phyloP scores from a whole-genome alignment of 352 stramenopile genomes.

The Phytophthora cactorum region DNA sequence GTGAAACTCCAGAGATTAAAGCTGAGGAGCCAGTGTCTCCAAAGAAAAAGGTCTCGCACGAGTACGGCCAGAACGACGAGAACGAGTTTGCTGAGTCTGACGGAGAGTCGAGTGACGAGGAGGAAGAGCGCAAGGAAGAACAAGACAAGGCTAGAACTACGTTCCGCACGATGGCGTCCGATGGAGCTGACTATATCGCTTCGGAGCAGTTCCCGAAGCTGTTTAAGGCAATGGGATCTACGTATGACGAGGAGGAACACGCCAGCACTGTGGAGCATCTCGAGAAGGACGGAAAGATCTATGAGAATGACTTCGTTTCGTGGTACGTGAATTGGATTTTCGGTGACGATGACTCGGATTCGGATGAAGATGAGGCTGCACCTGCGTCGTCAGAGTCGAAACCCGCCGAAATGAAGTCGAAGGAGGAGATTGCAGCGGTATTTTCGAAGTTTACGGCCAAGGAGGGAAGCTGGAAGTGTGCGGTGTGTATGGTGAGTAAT shows the following conservation, averaged over 20 bases:
- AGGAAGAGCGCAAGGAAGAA: constrained; percentile 73
- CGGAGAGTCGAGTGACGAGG: constrained; percentile 60
- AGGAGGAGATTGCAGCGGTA: constrained; percentile 54
- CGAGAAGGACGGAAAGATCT: constrained; percentile 53
- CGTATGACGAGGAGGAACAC: constrained; percentile 66
- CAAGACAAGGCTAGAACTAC: constrained; percentile 51
- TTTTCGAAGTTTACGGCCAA: constrained; percentile 57
- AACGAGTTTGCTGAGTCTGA: constrained; percentile 64
- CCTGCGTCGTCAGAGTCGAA: constrained; percentile 12
- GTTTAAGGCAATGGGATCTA: constrained; percentile 65
- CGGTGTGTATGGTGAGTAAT: constrained; percentile 57
- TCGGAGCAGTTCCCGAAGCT: constrained; percentile 53
- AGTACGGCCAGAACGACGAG: constrained; percentile 70
- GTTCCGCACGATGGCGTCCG: constrained; percentile 48
- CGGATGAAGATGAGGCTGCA: constrained; percentile 38
- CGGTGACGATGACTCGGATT: constrained; percentile 52
- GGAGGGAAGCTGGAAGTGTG: constrained; percentile 71
- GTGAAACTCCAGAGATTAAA: constrained; percentile 1
- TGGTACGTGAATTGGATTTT: constrained; percentile 80
- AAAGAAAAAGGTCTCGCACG: constrained; percentile 18
- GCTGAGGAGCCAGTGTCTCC: not conserved
- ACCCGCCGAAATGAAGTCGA: constrained; percentile 51
- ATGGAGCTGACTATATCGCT: constrained; percentile 40
- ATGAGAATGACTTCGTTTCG: constrained; percentile 57
- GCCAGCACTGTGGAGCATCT: constrained; percentile 42